These are phyloP conservation scores for Chlamydomonas sphaeroides DNA, from an alignment of 139 green algal genomes.

Conservation along the genomic window DNA sequence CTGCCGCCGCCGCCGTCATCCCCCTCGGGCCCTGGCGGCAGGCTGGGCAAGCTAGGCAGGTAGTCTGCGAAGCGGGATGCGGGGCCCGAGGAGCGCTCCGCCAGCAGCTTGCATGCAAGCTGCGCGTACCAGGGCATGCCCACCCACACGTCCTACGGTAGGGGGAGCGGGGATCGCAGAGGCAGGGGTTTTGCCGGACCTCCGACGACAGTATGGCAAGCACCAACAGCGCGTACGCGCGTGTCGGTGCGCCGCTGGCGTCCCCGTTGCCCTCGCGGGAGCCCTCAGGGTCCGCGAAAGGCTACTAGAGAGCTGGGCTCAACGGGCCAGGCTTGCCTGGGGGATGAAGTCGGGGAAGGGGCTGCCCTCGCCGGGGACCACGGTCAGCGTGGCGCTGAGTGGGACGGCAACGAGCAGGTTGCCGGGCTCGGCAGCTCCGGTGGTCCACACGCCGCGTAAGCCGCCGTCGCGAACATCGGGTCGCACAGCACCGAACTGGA, in stretches of 20 bases:
- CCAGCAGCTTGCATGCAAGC: constrained; percentile 70
- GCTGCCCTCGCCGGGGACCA: not conserved
- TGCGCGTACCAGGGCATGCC: constrained; percentile 65
- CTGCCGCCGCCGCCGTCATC: too few relatives aligned
- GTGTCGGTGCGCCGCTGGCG: not conserved
- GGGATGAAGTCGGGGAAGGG: constrained; percentile 28
- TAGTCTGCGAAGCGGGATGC: constrained; percentile 64
- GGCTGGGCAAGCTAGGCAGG: constrained; percentile 63
- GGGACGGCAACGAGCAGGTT: constrained; percentile 33
- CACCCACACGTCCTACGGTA: constrained; percentile 54
- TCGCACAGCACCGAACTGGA: too few relatives aligned
- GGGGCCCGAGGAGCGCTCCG: constrained; percentile 52
- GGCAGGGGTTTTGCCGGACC: not conserved
- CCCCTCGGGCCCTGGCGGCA: not conserved
- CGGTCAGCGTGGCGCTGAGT: not conserved
- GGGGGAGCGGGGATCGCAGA: not conserved
- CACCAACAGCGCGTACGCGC: not conserved
- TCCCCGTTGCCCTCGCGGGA: too few relatives aligned
- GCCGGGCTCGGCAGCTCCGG: not conserved
- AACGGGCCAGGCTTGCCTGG: not conserved
- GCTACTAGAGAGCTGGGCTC: too few relatives aligned
- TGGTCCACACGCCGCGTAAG: constrained; percentile 32
- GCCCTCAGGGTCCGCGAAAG: too few relatives aligned
- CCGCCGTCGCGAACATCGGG: not conserved
- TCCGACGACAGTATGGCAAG: not conserved